Base-by-base conservation (phyloP, 140 eudicot genomes). In the Senecio squalidus region DNA sequence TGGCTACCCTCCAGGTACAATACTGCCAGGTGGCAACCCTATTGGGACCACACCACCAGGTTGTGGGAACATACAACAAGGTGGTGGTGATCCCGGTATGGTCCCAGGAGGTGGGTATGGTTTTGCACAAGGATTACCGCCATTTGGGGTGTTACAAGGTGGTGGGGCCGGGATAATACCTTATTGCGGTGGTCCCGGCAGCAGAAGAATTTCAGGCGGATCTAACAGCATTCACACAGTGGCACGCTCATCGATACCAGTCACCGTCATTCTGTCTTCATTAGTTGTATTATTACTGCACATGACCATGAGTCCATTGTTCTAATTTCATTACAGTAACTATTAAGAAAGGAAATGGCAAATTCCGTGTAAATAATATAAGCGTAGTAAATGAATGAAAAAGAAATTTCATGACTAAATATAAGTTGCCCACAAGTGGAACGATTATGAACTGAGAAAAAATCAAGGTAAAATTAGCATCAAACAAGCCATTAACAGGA, bases 101-200 rank as follows among this genome's bases (percentile, higher is more conserved):
- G 28, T 26, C 18, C 40, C 16, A 1, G 53, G 66, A 0, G 22
- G 31, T 55, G 77, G 62, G 8, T 55, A 25, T 38, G 64, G 45
- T 24, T 34, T 6, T 14, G 31, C 38, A 38, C 67, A 39, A 62
- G 70, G 70, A 62, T 52, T 58, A 54, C 76, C 76, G 18, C 60
- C 75, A 36, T 43, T 31, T 36, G 62, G 47, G 50, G 77, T 72
- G 60, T 62, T 72, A 56, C 77, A 64, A 64, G 77, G 77, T 64
- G 46, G 77, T 55, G 77, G 77, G 33, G 67, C 77, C 11, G 67
- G 67, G 43, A 28, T 36, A 25, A 72, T 72, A 56, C 72, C 77
- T 41, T 64, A 56, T 36, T 72, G 77, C 17, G 72, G 72, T 6
- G 77, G 72, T 47, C 55, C 62, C 8, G 72, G 55, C 23, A 57